Percentiles rank a stretch among this genome's conserved stretches.
phyloP scores from a whole-genome alignment of 306 rosid genomes.

The Inga leiocalycina region DNA sequence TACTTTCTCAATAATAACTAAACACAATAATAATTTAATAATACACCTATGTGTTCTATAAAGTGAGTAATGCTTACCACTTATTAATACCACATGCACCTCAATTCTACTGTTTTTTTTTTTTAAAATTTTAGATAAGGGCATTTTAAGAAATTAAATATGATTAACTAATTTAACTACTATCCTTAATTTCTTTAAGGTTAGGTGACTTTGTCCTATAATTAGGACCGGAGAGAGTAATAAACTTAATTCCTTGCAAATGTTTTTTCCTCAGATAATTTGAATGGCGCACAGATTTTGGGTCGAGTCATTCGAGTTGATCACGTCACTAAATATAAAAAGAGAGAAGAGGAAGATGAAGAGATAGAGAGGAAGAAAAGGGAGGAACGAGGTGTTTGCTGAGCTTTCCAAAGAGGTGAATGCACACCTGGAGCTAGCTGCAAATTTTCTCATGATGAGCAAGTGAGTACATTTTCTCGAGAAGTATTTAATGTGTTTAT shows the following conservation, averaged over 20 bases:
- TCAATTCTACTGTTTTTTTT: too few relatives aligned
- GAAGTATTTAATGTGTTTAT: neutral
- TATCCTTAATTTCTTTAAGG: too few relatives aligned
- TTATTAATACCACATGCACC: too few relatives aligned
- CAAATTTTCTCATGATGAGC: constrained; percentile 89
- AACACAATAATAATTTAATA: too few relatives aligned
- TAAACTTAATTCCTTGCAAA: neutral
- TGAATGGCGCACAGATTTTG: constrained; percentile 83
- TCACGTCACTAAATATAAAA: constrained; percentile 79
- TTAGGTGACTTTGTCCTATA: too few relatives aligned
- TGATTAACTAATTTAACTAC: too few relatives aligned
- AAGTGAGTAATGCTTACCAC: too few relatives aligned
- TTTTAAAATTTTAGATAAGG: too few relatives aligned
- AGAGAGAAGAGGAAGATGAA: constrained; percentile 95
- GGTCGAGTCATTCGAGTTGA: constrained; percentile 90
- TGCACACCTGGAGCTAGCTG: constrained; percentile 92
- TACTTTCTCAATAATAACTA: too few relatives aligned
- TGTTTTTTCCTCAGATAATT: constrained; percentile 58
- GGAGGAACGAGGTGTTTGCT: constrained; percentile 92
- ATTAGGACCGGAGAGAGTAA: too few relatives aligned
- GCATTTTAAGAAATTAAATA: too few relatives aligned
- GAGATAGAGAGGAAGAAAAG: constrained; percentile 76
- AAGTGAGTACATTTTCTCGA: constrained; percentile 41
- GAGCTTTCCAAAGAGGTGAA: constrained; percentile 90
- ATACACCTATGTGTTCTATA: too few relatives aligned